Percentiles rank a stretch among this genome's conserved stretches.
Evolutionary conservation across 2,329 filamentous ascomycete species (phyloP).

Genomic region (Monilinia vaccinii-corymbosi): DNA sequence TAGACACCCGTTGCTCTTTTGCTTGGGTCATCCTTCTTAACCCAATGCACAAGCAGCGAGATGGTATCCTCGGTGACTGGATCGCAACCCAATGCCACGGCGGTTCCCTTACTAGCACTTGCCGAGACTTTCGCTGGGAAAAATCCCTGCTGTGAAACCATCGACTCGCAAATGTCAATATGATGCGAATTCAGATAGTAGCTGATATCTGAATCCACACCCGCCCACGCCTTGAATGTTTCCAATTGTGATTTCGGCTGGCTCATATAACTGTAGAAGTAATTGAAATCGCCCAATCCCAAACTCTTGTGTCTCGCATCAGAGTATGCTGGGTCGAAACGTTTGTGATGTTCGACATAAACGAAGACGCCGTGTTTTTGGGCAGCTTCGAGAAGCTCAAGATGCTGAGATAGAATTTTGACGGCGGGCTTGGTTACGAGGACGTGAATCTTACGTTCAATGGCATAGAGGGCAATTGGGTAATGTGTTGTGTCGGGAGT

Average conservation of each 20-base stretch:
- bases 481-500: slow-evolving; percentile 90
- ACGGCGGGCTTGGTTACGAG: slow-evolving; percentile 92
- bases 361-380: slow-evolving; percentile 74
- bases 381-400: slow-evolving; percentile 63
- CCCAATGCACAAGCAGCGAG: slow-evolving; percentile 82
- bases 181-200: slow-evolving; percentile 97
- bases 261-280: slow-evolving; percentile 77
- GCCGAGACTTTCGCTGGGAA: slow-evolving; percentile 71
- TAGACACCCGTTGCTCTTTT: slow-evolving; percentile 82
- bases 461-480: slow-evolving; percentile 85
- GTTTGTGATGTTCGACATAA: slow-evolving; percentile 94
- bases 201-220: slow-evolving; percentile 83
- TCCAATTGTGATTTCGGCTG: slow-evolving; percentile 27
- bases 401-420: slow-evolving; percentile 73
- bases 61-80: slow-evolving; percentile 87
- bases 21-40: slow-evolving; percentile 55
- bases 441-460: slow-evolving; percentile 80
- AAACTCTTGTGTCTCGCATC: slow-evolving; percentile 73
- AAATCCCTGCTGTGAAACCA: slow-evolving; percentile 68
- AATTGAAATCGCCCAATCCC: slow-evolving; percentile 87
- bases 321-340: slow-evolving; percentile 85
- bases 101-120: slow-evolving; percentile 68
- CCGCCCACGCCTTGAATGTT: slow-evolving; percentile 43
- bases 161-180: slow-evolving; percentile 84
- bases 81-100: slow-evolving; percentile 68